phyloP scores from a whole-genome alignment of 2,329 filamentous ascomycete species.

The Beauveria sp. region DNA sequence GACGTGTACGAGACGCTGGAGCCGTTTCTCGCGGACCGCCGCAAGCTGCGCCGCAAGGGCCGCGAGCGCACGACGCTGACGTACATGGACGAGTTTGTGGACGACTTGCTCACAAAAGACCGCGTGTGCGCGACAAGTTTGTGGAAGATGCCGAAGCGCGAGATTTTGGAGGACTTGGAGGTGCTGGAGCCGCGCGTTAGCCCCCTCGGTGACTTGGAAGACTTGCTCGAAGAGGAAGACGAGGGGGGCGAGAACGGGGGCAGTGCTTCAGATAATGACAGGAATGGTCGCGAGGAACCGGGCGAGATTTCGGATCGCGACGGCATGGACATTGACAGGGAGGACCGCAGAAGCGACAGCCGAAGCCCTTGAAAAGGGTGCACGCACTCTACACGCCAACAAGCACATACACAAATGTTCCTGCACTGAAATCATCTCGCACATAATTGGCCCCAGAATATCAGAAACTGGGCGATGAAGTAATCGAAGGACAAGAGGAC shows the following conservation, averaged over 20 bases:
- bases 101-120: slow-evolving; percentile 82
- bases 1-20: slow-evolving; percentile 77
- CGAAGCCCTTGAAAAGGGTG: slow-evolving; percentile 10
- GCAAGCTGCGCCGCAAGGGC: slow-evolving; percentile 74
- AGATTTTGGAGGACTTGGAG: slow-evolving; percentile 81
- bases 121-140: slow-evolving; percentile 85
- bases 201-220: slow-evolving; percentile 72
- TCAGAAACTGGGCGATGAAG: background rate
- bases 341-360: slow-evolving; percentile 17
- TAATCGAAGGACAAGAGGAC: background rate
- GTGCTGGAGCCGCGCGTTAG: slow-evolving; percentile 79
- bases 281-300: slow-evolving; percentile 29
- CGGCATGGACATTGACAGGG: slow-evolving; percentile 33
- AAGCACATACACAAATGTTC: background rate
- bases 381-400: background rate
- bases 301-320: slow-evolving; percentile 29
- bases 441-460: background rate
- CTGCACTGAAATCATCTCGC: background rate
- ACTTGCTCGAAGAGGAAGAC: slow-evolving; percentile 55
- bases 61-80: slow-evolving; percentile 70
- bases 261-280: slow-evolving; percentile 33
- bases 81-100: slow-evolving; percentile 85
- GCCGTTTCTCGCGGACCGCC: slow-evolving; percentile 69
- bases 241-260: slow-evolving; percentile 24
- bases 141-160: slow-evolving; percentile 81